Base-by-base conservation (phyloP, 1,284 basidiomycete genomes). In the Cryptococcus maquisensis region DNA sequence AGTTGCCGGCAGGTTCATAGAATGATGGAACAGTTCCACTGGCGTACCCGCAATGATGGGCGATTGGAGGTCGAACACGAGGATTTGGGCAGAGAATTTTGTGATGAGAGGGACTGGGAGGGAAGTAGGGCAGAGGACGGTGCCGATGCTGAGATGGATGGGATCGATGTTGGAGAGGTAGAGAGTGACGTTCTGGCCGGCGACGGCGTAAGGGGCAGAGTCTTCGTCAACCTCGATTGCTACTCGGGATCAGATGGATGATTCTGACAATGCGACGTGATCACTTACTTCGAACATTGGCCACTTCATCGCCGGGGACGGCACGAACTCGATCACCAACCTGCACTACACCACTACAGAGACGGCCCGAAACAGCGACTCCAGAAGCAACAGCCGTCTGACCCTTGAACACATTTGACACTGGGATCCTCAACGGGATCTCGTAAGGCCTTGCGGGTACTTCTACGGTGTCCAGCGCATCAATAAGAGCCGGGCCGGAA, bases 351-450 rank as follows among this genome's bases (percentile, higher is more conserved):
- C 95, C 95, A 43, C 86, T 85, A 56, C 87, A 88, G 35, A 98
- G 78, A 36, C 94, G 80, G n/a, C 95, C 96, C 23, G 87, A 84
- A 0, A 96, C 85, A 1, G 86, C 89, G 1, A 85, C 83, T 16
- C 90, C 90, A 1, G 80, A 80, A 2, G 81, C 79, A 9, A 81
- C 74, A 4, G 88, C 85, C 7, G 86, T 84, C 66, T 87, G 84
- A 23, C 89, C 89, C 73, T 87, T 92, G 82, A 96, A 98, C 3
- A 98, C 90, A 72, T 98, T 98, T 13, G 91, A 88, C 20, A 98
- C 83, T 0, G 95, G 95, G 53, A 98, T 81, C 21, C 96, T 84
- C 37, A 97, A 74, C 0, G 94, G 86, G 0, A 84, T 81, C 7
- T 82, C 81, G 54, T 94, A 83, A 50, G 90, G 86, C 43, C 95